phyloP scores from a whole-genome alignment of 2,329 filamentous ascomycete genomes.

The Penicillium sp. region DNA sequence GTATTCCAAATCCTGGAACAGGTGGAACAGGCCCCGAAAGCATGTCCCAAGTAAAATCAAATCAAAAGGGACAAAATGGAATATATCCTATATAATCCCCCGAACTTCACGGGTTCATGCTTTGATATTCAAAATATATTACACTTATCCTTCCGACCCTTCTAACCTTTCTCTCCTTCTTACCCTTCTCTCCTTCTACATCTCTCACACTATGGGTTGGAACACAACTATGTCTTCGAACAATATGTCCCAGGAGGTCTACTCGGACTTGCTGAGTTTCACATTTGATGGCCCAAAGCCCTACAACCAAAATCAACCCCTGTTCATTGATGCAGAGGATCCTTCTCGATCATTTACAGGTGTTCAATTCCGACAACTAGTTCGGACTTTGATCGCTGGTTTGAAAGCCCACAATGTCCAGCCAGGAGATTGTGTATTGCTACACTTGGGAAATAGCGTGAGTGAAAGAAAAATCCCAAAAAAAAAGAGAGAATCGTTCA shows the following conservation, averaged over 20 bases:
- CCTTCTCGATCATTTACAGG: conserved; percentile 38
- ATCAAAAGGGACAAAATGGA: background rate
- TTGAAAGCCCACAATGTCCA: conserved; percentile 39
- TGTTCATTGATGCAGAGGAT: conserved; percentile 46
- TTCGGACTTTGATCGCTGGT: conserved; percentile 42
- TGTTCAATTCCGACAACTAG: conserved; percentile 33
- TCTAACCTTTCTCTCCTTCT: no score
- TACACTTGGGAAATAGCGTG: conserved; percentile 45
- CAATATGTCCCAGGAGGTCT: conserved; percentile 16
- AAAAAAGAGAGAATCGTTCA: no score
- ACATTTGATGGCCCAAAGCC: conserved; percentile 36
- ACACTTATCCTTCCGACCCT: no score
- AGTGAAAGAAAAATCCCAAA: conserved; percentile 15
- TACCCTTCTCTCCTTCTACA: background rate
- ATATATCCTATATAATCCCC: conserved; percentile 2
- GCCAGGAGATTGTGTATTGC: conserved; percentile 44
- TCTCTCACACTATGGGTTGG: background rate
- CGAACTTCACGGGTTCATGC: background rate
- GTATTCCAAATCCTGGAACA: conserved; percentile 11
- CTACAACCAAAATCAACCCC: conserved; percentile 38
- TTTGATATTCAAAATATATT: background rate
- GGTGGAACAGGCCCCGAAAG: background rate
- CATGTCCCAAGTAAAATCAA: background rate
- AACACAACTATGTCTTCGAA: conserved; percentile 9
- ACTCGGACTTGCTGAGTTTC: conserved; percentile 45